These are phyloP conservation scores for Penicillium crystallinum DNA, from an alignment of 495 filamentous ascomycete genomes.

Conservation along the genomic window DNA sequence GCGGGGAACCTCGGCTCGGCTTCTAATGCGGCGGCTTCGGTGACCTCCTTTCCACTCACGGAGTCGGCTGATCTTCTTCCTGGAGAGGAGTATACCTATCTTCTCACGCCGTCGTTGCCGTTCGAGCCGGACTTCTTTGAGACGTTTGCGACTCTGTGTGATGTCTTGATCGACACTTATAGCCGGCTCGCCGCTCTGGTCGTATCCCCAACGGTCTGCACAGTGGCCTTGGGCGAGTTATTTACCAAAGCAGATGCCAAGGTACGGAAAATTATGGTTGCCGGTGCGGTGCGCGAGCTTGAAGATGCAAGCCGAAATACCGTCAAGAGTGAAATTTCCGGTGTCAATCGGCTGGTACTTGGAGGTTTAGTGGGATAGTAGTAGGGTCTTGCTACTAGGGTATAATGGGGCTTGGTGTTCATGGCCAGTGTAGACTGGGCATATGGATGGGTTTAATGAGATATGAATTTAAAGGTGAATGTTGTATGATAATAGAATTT, in stretches of 20 bases:
- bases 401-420: not conserved
- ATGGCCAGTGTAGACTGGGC: not conserved
- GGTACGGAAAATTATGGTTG: conserved; percentile 80
- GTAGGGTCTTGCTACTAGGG: not conserved
- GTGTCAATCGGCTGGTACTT: conserved; percentile 81
- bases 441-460: conserved; percentile 8
- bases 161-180: conserved; percentile 92
- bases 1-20: conserved; percentile 37
- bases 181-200: conserved; percentile 68
- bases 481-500: conserved; percentile 4
- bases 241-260: conserved; percentile 87
- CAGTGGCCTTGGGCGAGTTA: conserved; percentile 61
- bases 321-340: conserved; percentile 72
- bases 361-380: conserved; percentile 74
- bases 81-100: conserved; percentile 79
- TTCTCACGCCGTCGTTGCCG: conserved; percentile 85
- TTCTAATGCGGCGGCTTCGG: conserved; percentile 32
- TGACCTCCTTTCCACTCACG: conserved; percentile 44
- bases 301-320: conserved; percentile 75
- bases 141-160: conserved; percentile 94
- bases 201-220: conserved; percentile 59
- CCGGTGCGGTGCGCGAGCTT: conserved; percentile 83
- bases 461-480: not conserved
- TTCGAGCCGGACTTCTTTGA: conserved; percentile 98
- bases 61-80: conserved; percentile 52